phyloP scores from a whole-genome alignment of 179 eudicot genomes.

The Heliamphora pulchella region DNA sequence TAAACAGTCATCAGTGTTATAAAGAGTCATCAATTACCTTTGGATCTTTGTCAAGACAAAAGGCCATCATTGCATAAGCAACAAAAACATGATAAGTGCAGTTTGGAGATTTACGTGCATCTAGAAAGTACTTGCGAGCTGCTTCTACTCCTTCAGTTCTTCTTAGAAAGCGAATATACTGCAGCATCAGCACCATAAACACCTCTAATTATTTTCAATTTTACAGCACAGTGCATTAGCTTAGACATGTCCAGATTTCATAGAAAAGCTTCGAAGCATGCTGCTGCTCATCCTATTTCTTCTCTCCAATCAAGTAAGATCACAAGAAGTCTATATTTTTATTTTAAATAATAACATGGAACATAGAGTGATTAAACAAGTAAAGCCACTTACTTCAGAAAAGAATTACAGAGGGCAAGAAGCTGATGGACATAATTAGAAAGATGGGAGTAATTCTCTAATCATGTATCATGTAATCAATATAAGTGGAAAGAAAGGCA shows the following conservation, averaged over 20 bases:
- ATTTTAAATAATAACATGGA: not conserved
- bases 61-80: conserved; percentile 92
- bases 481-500: conserved; percentile 1
- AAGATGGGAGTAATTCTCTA: not conserved
- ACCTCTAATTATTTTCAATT: not conserved
- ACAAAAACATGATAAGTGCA: conserved; percentile 96
- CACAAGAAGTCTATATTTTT: not conserved
- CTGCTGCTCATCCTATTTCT: not conserved
- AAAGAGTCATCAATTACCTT: conserved; percentile 60
- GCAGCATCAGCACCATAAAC: conserved; percentile 31
- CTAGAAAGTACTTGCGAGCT: conserved; percentile 88
- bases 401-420: not conserved
- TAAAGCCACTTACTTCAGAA: conserved; percentile 2
- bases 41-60: conserved; percentile 95
- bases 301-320: not conserved
- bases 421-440: not conserved
- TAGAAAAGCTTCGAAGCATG: not conserved
- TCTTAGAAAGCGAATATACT: conserved; percentile 93
- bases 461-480: not conserved
- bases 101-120: conserved; percentile 80
- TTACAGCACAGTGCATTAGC: not conserved
- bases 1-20: too few species aligned
- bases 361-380: not conserved
- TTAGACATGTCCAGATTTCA: not conserved
- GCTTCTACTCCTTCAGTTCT: conserved; percentile 98